Evolutionary conservation across 495 filamentous ascomycete species (phyloP).

Genomic region (Penicillium cosmopolitanum): DNA sequence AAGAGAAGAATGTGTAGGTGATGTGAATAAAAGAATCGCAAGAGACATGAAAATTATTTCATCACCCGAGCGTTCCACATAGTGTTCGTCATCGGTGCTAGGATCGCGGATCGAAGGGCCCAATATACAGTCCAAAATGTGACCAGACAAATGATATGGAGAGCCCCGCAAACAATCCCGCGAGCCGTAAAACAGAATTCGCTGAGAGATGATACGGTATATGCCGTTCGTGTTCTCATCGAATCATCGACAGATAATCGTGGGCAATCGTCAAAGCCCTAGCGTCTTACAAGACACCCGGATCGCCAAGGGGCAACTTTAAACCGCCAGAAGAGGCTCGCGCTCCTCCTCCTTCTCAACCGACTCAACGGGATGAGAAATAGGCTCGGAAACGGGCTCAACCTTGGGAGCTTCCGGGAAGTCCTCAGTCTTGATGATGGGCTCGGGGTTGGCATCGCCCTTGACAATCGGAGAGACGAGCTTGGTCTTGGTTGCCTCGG

Average conservation of each 20-base stretch:
- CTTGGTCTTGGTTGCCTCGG: conserved; percentile 41
- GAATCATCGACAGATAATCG: background rate
- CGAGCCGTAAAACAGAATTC: conserved; percentile 3
- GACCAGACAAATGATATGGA: conserved; percentile 8
- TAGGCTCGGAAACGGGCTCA: conserved; percentile 51
- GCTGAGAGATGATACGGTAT: background rate
- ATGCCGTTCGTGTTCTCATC: background rate
- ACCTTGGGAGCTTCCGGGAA: conserved; percentile 62
- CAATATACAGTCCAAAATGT: conserved; percentile 19
- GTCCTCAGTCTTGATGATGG: conserved; percentile 51
- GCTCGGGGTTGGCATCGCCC: conserved; percentile 60
- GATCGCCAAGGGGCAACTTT: conserved; percentile 13
- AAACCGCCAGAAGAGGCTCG: conserved; percentile 44
- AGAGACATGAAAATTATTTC: conserved; percentile 20
- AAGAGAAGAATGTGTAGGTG: conserved; percentile 9
- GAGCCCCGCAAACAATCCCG: conserved; percentile 2
- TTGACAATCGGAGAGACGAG: conserved; percentile 34
- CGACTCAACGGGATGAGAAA: conserved; percentile 31
- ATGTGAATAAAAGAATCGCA: conserved; percentile 15
- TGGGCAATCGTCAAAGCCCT: conserved; percentile 1
- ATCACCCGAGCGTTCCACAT: conserved; percentile 26
- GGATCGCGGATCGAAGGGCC: conserved; percentile 9
- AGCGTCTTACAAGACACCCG: background rate
- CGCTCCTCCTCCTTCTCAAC: conserved; percentile 29
- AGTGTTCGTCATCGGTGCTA: conserved; percentile 20